Percentiles rank a stretch among this genome's conserved stretches.
phyloP scores from a whole-genome alignment of 257 asterid species.

The Hygrophila difformis region DNA sequence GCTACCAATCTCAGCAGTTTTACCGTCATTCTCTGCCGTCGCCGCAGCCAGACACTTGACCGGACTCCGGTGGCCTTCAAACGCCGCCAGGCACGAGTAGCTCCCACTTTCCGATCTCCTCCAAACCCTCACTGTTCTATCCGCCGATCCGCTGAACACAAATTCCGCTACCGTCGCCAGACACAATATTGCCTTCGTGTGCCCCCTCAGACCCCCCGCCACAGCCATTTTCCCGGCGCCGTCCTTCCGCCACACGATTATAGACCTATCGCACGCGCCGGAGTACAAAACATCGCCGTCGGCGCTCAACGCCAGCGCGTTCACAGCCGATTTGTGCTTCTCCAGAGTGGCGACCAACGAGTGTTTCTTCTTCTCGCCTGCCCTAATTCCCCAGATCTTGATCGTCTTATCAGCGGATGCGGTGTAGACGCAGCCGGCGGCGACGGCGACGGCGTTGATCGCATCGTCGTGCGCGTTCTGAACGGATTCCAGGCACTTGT shows the following conservation, averaged over 20 bases:
- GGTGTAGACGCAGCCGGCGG: conserved; percentile 47
- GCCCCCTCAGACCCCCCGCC: conserved; percentile 71
- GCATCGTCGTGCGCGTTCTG: conserved; percentile 79
- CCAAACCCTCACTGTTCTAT: conserved; percentile 69
- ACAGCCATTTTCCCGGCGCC: conserved; percentile 28
- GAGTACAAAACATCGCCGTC: conserved; percentile 62
- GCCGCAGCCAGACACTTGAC: conserved; percentile 62
- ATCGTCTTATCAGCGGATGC: conserved; percentile 69
- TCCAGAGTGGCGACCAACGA: conserved; percentile 35
- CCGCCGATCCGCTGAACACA: conserved; percentile 80
- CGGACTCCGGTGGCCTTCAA: conserved; percentile 70
- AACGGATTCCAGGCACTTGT: conserved; percentile 57
- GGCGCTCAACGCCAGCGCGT: conserved; percentile 56
- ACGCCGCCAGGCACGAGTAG: conserved; percentile 54
- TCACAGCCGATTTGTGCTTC: conserved; percentile 66
- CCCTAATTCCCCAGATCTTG: conserved; percentile 43
- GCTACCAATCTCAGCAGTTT: no score
- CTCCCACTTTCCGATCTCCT: conserved; percentile 44
- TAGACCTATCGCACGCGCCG: conserved; percentile 82
- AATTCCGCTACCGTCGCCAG: conserved; percentile 49
- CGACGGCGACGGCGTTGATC: conserved; percentile 48
- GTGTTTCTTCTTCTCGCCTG: conserved; percentile 24
- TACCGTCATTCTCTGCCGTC: background rate
- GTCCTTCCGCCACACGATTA: conserved; percentile 64
- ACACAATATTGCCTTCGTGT: conserved; percentile 55